These are phyloP conservation scores for Candida fluviatilis DNA, from an alignment of 805 yeast species.

Conservation along the genomic window DNA sequence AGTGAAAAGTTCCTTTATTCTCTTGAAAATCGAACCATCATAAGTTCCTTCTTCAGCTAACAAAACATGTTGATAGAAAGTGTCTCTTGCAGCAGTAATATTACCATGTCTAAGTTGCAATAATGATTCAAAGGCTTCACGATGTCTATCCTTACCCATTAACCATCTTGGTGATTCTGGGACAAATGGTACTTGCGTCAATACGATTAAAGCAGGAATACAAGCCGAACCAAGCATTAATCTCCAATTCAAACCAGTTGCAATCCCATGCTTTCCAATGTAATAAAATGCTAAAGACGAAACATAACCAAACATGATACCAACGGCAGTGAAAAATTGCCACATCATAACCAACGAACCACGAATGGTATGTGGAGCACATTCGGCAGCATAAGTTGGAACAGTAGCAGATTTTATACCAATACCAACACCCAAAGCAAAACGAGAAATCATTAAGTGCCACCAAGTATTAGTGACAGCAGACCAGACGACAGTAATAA, in stretches of 20 bases:
- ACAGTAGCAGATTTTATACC: constrained; percentile 67
- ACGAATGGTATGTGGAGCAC: constrained; percentile 52
- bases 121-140: constrained; percentile 49
- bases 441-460: constrained; percentile 33
- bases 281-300: constrained; percentile 56
- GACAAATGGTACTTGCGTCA: constrained; percentile 46
- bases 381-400: constrained; percentile 64
- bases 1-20: constrained; percentile 56
- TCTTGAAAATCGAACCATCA: constrained; percentile 40
- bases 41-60: constrained; percentile 59
- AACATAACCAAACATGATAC: constrained; percentile 64
- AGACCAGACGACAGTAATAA: constrained; percentile 63
- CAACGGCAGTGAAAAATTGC: constrained; percentile 75
- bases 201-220: constrained; percentile 52
- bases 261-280: constrained; percentile 44
- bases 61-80: constrained; percentile 55
- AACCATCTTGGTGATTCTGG: constrained; percentile 76
- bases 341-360: constrained; percentile 69
- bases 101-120: constrained; percentile 40
- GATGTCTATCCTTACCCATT: constrained; percentile 47
- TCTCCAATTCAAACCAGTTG: constrained; percentile 53
- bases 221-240: constrained; percentile 62
- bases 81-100: constrained; percentile 61
- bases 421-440: constrained; percentile 53
- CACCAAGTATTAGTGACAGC: constrained; percentile 59